Base-by-base conservation (phyloP, 1,284 basidiomycete species). In the Pholiota adiposa region DNA sequence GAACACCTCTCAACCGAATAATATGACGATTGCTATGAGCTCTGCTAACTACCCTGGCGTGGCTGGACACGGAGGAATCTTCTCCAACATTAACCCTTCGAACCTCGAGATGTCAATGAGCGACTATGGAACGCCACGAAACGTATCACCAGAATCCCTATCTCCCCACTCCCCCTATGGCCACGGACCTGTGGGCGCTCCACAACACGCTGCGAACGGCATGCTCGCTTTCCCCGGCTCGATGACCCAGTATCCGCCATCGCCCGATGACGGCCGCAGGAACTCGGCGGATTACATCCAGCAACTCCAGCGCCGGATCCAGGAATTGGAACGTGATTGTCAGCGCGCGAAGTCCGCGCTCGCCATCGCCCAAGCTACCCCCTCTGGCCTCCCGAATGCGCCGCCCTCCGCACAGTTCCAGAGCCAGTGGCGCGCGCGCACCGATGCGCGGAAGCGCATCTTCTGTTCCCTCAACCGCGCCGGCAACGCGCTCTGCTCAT, bases 391-490 rank as follows among this genome's bases (percentile, higher is more conserved):
- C 40, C 64, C 75, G 14, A 78, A 79, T 0, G 79, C 84, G 0
- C 70, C 77, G 6, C 70, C 78, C 4, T 79, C 83, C 7, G 67
- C 81, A 19, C 69, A 75, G 36, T 87, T 88, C 74, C 77, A 84
- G 44, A 73, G 78, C 23, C 81, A 84, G 2, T 93, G 90, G 90
- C 81, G 81, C 44, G 77, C 80, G 11, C 87, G 90, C 59, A 92
- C 88, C 0, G 85, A 89, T 7, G 83, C 86, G 4, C 88, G 91
- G 23, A 75, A 79, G 63, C 86, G 86, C 60, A 79, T 87, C 44
- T 88, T 87, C 72, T 93, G 93, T 70, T 90, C 92, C 1, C 77
- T 90, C 33, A 93, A 93, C 73, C 84, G 92, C 46, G 91, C 92
- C 0, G 92, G 91, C 21, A 93, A 93, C 65, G 90, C 91, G 1